These are phyloP conservation scores for Diutina rugosa DNA, from an alignment of 1,139 yeast species.

Conservation along the genomic window DNA sequence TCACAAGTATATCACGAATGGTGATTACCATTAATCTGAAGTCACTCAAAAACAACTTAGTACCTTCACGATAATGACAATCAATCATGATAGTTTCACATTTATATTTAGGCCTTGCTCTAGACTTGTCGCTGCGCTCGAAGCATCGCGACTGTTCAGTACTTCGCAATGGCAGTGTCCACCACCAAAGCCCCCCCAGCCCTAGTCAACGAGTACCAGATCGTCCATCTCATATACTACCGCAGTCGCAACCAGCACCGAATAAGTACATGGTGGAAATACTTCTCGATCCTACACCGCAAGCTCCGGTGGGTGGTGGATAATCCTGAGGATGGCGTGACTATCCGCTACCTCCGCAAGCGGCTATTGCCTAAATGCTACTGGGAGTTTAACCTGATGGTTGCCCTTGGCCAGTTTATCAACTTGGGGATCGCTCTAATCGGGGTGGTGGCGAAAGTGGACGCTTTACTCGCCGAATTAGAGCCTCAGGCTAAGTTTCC, in stretches of 20 bases:
- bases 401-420: slow-evolving; percentile 69
- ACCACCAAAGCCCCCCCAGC: not conserved
- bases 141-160: too few species aligned
- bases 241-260: slow-evolving; percentile 70
- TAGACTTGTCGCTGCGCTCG: too few species aligned
- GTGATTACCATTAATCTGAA: too few species aligned
- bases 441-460: slow-evolving; percentile 41
- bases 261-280: slow-evolving; percentile 67
- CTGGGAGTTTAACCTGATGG: slow-evolving; percentile 50
- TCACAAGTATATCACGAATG: too few species aligned
- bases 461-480: slow-evolving; percentile 16
- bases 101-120: too few species aligned
- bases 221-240: slow-evolving; percentile 52
- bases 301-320: slow-evolving; percentile 29
- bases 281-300: slow-evolving; percentile 52
- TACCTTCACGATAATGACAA: too few species aligned
- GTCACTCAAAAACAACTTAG: too few species aligned
- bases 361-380: slow-evolving; percentile 37
- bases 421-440: slow-evolving; percentile 60
- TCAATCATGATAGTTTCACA: not conserved
- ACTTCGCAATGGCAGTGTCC: not conserved
- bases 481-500: slow-evolving; percentile 3
- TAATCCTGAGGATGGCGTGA: slow-evolving; percentile 9
- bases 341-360: slow-evolving; percentile 18
- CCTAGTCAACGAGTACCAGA: slow-evolving; percentile 7